Evolutionary conservation across 257 asterid species (phyloP).

Genomic region (Penstemon newberryi): DNA sequence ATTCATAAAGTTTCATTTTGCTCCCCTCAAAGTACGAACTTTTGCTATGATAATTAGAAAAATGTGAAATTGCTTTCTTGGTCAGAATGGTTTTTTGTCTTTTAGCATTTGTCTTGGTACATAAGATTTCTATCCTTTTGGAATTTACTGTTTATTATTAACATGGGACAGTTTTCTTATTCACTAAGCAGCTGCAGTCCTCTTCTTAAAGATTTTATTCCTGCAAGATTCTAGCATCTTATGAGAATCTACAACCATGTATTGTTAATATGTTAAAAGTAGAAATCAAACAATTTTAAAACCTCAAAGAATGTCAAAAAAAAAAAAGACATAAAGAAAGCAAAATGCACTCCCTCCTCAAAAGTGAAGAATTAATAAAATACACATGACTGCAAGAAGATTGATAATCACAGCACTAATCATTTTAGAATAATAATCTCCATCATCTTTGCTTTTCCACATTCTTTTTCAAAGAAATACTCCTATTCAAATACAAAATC

Average conservation of each 20-base stretch:
- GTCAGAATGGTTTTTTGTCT: constrained; percentile 41
- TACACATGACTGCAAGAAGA: background rate
- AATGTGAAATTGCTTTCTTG: background rate
- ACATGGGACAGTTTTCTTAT: too few relatives aligned
- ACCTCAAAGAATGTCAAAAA: constrained; percentile 28
- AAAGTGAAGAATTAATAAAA: constrained; percentile 1
- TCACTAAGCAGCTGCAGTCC: constrained; percentile 15
- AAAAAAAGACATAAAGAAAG: constrained; percentile 17
- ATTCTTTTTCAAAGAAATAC: background rate
- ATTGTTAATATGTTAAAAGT: background rate
- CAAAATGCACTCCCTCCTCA: constrained; percentile 27
- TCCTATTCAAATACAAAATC: constrained; percentile 40
- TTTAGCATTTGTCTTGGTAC: constrained; percentile 46
- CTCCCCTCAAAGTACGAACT: constrained; percentile 6
- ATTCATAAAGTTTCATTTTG: too few relatives aligned
- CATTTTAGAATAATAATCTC: constrained; percentile 77
- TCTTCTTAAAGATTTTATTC: constrained; percentile 1
- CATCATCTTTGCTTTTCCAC: constrained; percentile 50
- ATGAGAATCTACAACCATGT: background rate
- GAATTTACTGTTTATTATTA: constrained; percentile 15
- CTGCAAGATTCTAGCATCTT: constrained; percentile 18
- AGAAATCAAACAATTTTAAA: constrained; percentile 17
- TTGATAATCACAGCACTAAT: constrained; percentile 36
- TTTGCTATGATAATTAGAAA: background rate
- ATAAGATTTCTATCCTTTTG: constrained; percentile 23